phyloP scores from a whole-genome alignment of 2,329 filamentous ascomycete species.

The Xylariaceae sp. region DNA sequence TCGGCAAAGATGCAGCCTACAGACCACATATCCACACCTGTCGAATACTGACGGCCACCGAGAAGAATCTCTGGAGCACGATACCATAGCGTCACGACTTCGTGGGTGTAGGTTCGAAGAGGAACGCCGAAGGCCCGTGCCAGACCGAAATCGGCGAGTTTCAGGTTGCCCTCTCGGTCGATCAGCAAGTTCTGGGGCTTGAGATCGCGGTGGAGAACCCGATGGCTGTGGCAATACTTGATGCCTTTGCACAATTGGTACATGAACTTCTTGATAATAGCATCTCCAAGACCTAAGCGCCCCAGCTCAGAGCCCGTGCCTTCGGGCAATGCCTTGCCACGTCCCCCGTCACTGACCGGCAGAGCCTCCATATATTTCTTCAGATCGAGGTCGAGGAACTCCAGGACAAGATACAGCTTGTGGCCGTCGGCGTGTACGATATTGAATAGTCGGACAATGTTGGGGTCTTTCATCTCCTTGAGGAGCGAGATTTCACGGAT shows the following conservation, averaged over 20 bases:
- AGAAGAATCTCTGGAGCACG: conserved; percentile 85
- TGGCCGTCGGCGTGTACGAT: conserved; percentile 93
- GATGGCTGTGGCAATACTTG: conserved; percentile 82
- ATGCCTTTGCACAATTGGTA: conserved; percentile 78
- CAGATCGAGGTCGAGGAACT: conserved; percentile 84
- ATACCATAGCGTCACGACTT: conserved; percentile 94
- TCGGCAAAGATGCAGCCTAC: conserved; percentile 92
- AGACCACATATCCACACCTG: conserved; percentile 94
- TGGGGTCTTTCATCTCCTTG: conserved; percentile 90
- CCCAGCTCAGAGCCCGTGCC: conserved; percentile 60
- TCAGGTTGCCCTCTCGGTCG: conserved; percentile 79
- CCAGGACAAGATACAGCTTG: conserved; percentile 89
- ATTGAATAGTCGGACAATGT: conserved; percentile 82
- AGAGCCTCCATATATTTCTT: conserved; percentile 97
- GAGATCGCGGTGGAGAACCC: conserved; percentile 79
- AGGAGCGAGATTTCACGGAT: conserved; percentile 92
- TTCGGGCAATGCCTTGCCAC: conserved; percentile 79
- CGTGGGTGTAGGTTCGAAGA: conserved; percentile 85
- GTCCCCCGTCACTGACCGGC: conserved; percentile 75
- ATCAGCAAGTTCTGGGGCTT: conserved; percentile 91
- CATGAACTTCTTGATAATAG: conserved; percentile 92
- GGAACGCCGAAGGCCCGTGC: conserved; percentile 88
- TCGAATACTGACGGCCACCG: conserved; percentile 86
- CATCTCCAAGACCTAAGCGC: conserved; percentile 66
- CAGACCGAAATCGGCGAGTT: conserved; percentile 85